Percentiles rank a stretch among this genome's conserved stretches.
Conservation (phyloP, 2,329 filamentous ascomycete genomes). For the Ophiostoma novo-ulmi region DNA sequence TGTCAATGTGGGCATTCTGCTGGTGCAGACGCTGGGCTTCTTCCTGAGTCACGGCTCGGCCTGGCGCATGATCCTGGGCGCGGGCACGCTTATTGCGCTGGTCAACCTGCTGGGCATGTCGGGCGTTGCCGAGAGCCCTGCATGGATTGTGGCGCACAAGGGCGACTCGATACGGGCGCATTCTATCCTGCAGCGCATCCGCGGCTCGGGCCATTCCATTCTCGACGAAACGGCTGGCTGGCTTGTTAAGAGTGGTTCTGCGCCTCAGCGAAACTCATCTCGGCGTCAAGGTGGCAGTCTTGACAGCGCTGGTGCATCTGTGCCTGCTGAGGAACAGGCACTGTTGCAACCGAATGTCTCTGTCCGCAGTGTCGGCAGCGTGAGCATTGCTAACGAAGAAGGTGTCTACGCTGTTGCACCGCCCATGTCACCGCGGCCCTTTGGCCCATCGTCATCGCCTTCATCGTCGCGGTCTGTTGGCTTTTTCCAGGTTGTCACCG, state of each 20-base stretch:
- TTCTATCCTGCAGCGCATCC: slow-evolving; percentile 65
- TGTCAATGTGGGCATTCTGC: slow-evolving; percentile 84
- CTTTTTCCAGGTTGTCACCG: slow-evolving; percentile 60
- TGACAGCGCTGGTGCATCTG: slow-evolving; percentile 36
- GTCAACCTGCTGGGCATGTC: slow-evolving; percentile 66
- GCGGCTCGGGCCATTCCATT: slow-evolving; percentile 64
- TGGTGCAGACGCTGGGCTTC: slow-evolving; percentile 77
- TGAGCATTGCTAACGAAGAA: neutral
- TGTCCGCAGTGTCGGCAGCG: neutral
- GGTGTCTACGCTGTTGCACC: slow-evolving; percentile 24
- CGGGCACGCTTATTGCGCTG: slow-evolving; percentile 63
- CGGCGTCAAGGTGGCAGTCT: slow-evolving; percentile 30
- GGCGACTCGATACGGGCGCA: slow-evolving; percentile 58
- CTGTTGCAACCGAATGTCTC: slow-evolving; percentile 46
- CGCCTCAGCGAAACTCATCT: neutral
- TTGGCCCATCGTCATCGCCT: slow-evolving; percentile 17
- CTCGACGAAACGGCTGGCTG: slow-evolving; percentile 65
- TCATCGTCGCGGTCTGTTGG: slow-evolving; percentile 41
- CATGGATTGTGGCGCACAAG: slow-evolving; percentile 65
- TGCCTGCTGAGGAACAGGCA: slow-evolving; percentile 58
- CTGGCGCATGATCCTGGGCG: slow-evolving; percentile 79
- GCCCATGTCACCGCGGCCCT: slow-evolving; percentile 23
- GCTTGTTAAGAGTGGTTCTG: slow-evolving; percentile 37
- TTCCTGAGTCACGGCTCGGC: slow-evolving; percentile 74
- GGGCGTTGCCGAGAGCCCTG: slow-evolving; percentile 78